Base-by-base conservation (phyloP, 2,329 filamentous ascomycete species). In the Xylariaceae sp. region DNA sequence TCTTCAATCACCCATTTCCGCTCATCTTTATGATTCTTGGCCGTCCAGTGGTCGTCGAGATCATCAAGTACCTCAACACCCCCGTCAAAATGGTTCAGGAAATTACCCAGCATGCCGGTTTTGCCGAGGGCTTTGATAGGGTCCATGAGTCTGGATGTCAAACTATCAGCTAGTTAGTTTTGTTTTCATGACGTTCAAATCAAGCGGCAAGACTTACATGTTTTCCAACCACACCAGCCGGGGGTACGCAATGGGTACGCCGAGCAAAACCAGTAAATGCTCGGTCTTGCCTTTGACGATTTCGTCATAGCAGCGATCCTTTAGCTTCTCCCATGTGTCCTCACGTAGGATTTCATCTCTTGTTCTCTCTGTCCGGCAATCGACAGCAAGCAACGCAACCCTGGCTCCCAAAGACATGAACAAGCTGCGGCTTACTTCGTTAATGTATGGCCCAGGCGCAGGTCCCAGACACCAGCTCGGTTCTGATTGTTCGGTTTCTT, bases 41-140 rank as follows among this genome's bases (percentile, higher is more conserved):
- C 88, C 1, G 91, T 96, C 93, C 93, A 98, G 61, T 98, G 91
- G 63, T 97, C 93, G 60, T 96, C 91, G 9, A 95, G 69, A 55
- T 95, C 89, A 59, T 95, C 90, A 19, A 95, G 71, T 12, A 97
- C 87, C 64, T 97, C 93, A 4, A 93, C 86, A 15, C 89, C 89
- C 17, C 89, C 89, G 57, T 96, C 90, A 53, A 95, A 90, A 52
- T 86, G 86, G 67, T 95, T 95, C 30, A 95, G 72, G 33, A 94
- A 80, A 45, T 78, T 78, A 3, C 89, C 87, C 38, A 97, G 74
- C 51, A 94, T 65, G 2, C 91, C 90, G 28, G 85, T 78, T 56
- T 88, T 85, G 30, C 89, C 87, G 18, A 97, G 72, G 4, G 87
- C 87, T 64, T 97, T 97, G 61, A 95, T 76, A 3, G 90, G 89